Base-by-base conservation (phyloP, 805 yeast species). In the Zygosaccharomyces gambellarensis region DNA sequence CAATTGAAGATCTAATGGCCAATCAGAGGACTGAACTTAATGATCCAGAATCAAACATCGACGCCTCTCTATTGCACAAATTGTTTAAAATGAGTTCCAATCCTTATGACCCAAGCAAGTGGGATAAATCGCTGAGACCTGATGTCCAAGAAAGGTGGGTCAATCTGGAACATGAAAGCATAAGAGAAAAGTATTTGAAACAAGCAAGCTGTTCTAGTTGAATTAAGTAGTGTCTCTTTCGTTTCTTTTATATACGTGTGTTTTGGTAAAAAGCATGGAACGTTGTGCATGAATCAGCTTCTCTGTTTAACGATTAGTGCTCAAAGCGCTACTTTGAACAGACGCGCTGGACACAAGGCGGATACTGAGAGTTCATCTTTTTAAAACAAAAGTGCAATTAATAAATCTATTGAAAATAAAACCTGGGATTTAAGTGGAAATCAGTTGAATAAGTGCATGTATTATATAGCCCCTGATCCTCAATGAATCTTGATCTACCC, bases 81-180 rank as follows among this genome's bases (percentile, higher is more conserved):
- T 71, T 90, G 10, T 74, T 82, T 49, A 71, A 74, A 46, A 87
- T 92, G 96, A 71, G 86, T 10, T 71, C 81, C 28, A 70, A 84
- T 59, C 98, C 99, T 0, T 90, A 78, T 64, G 84, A 85, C 54
- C 70, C 70, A 3, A 53, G 70, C 0, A 76, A 82, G 73, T 87
- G 95, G 85, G 88, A 89, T 1, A 75, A 72, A 25, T 19, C 52
- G 2, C 31, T 63, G 31, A 68, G 76, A 31, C 79, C 81, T 54
- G 88, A 85, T 1, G 50, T 80, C 3, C 88, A 82, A 47, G 49
- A 65, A 5, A 70, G 65, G 48, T 83, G 89, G 88, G 45, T 72
- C 36, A 30, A 44, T 32, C 21, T 48, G 6, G 31, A 29, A 9
- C 52, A 51, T 25, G 46, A 48, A n/a, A 30, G 25, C 19, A 23